These are phyloP conservation scores for Anacardium occidentale DNA, from an alignment of 345 rosid genomes.

Conservation along the genomic window DNA sequence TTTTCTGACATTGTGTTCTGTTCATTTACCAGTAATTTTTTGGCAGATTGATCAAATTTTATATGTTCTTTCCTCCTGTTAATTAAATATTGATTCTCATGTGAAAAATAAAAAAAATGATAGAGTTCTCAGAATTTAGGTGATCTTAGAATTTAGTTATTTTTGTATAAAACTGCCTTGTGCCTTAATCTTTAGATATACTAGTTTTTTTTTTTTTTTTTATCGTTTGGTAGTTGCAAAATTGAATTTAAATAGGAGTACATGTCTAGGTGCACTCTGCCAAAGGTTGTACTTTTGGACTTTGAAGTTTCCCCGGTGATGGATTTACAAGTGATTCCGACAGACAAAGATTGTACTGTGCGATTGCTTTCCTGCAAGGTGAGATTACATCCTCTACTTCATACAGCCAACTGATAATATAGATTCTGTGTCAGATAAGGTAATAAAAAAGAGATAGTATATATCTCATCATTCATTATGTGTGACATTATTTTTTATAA, in stretches of 20 bases:
- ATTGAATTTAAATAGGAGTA: slow-evolving; percentile 2
- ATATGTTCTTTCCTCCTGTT: too few species aligned
- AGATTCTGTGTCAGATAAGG: too few species aligned
- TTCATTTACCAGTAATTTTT: not conserved
- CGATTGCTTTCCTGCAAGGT: slow-evolving; percentile 89
- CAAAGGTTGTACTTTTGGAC: slow-evolving; percentile 59
- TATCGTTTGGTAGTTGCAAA: not conserved
- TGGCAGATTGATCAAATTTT: too few species aligned
- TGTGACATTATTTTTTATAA: not conserved
- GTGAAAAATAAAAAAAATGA: too few species aligned
- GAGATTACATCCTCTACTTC: slow-evolving; percentile 17
- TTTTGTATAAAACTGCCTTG: not conserved
- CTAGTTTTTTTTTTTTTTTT: not conserved
- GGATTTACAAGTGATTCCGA: slow-evolving; percentile 61
- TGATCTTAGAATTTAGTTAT: not conserved
- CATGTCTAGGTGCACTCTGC: slow-evolving; percentile 61
- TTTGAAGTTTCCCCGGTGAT: slow-evolving; percentile 74
- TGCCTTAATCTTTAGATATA: not conserved
- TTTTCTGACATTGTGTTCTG: not conserved
- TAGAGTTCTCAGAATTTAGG: not conserved
- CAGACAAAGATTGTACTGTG: slow-evolving; percentile 58
- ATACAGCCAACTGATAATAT: not conserved
- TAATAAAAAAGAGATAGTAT: not conserved
- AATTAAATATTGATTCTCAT: not conserved
- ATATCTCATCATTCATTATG: not conserved